Evolutionary conservation across 257 asterid species (phyloP).

Genomic region (Solanum sparsipilum): DNA sequence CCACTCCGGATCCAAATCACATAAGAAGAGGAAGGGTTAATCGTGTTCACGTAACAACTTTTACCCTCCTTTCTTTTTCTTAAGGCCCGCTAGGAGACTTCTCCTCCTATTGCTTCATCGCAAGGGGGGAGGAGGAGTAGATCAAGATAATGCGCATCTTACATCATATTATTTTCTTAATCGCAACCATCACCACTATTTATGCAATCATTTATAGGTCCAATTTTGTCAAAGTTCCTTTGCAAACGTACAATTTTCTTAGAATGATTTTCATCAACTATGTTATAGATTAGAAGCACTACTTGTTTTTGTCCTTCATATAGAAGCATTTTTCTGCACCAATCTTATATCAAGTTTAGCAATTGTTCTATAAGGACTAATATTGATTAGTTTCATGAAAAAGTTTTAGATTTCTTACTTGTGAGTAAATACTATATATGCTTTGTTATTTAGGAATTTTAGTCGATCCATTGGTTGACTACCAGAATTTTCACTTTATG

Average conservation of each 20-base stretch:
- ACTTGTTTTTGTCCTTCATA: background rate
- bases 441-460: background rate
- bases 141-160: background rate
- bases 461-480: background rate
- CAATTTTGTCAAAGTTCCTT: background rate
- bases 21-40: conserved; percentile 45
- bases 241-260: background rate
- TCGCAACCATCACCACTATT: background rate
- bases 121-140: background rate
- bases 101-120: background rate
- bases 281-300: background rate
- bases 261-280: background rate
- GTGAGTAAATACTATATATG: too few relatives aligned
- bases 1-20: conserved; percentile 40
- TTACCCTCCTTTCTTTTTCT: background rate
- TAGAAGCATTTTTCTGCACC: background rate
- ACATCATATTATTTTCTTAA: background rate
- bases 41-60: background rate
- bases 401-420: background rate
- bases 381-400: background rate
- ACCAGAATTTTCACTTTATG: background rate
- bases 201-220: background rate
- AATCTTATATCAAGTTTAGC: background rate
- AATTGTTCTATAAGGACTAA: background rate
- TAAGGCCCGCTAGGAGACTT: background rate